Evolutionary conservation across 2,329 filamentous ascomycete genomes (phyloP), one percentile per base, ranked within the genome.

Genomic region (Cylindrodendrum hubeiense): DNA sequence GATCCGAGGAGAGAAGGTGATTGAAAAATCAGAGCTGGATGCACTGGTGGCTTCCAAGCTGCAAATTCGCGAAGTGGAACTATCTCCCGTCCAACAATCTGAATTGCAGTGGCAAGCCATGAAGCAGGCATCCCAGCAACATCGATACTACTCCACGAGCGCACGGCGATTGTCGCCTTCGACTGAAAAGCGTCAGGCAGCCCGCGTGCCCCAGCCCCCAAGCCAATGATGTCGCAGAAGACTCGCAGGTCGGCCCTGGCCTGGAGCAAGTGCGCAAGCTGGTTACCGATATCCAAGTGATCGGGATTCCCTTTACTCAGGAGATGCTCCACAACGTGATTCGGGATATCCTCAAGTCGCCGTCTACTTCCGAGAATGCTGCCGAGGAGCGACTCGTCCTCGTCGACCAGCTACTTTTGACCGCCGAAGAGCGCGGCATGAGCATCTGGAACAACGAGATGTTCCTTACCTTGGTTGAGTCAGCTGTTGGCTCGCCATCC

Each of bases 391-490:
- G 81, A 43, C 74, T 83, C 1, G 69, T 76, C 21, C 71, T 86
- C 5, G 79, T 83, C 3, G 78, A 85, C 47, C 74, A 81, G 33
- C 72, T 87, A 13, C 74, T 87, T 8, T 74, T 79, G 15, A 82
- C 81, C 5, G 80, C 85, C 55, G 77, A 83, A 47, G 82, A 84
- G 67, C 82, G 85, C 9, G 81, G 83, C 19, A 74, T 85, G 60
- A 65, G 75, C 3, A 73, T 86, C 21, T 72, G 84, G 59, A 77
- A 79, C 28, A 77, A 82, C 60, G 82, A 86, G 26, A 76, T 90
- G 56, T 80, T 90, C 52, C 79, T 85, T 13, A 73, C 80, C 10
- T 76, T 87, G 34, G 81, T 87, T 15, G 81, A 83, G 59, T 74
- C 78, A 4, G 75, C 82, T 1, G 75, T 80, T 13, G 50, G 37